Conservation (phyloP, 495 filamentous ascomycete genomes). For the Margaritispora aquatica region DNA sequence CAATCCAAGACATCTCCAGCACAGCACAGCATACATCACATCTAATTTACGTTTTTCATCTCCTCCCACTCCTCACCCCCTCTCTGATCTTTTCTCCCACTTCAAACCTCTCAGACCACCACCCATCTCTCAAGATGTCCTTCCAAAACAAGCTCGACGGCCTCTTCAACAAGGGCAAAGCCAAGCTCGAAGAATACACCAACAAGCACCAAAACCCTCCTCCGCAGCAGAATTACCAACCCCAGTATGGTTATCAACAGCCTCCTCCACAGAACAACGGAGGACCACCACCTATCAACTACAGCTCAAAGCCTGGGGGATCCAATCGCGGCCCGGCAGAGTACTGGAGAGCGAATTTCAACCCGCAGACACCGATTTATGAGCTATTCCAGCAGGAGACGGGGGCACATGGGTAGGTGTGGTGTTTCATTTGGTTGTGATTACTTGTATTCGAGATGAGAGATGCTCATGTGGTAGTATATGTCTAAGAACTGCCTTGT, state of each 20-base stretch:
- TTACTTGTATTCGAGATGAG: too few species aligned
- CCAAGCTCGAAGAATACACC: slow-evolving; percentile 19
- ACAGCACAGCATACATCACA: too few species aligned
- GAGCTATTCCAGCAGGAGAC: slow-evolving; percentile 33
- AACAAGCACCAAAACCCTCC: slow-evolving; percentile 12
- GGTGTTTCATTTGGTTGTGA: too few species aligned
- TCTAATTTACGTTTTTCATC: too few species aligned
- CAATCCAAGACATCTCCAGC: not conserved
- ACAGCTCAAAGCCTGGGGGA: not conserved
- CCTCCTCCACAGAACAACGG: too few species aligned
- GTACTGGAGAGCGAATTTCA: slow-evolving; percentile 33
- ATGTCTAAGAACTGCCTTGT: too few species aligned
- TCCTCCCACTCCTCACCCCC: not conserved
- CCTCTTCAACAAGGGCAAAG: slow-evolving; percentile 17
- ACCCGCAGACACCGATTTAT: slow-evolving; percentile 26
- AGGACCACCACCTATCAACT: not conserved
- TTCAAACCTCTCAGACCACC: not conserved
- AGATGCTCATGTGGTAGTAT: too few species aligned
- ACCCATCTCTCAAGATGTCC: slow-evolving; percentile 7
- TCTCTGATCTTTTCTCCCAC: not conserved
- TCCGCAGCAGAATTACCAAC: slow-evolving; percentile 5
- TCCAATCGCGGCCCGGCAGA: not conserved
- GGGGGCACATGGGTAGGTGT: slow-evolving; percentile 32
- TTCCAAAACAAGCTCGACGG: slow-evolving; percentile 13
- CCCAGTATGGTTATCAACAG: not conserved